Evolutionary conservation across 768 basidiomycete genomes (phyloP).

Genomic region (Tricholomella constricta): DNA sequence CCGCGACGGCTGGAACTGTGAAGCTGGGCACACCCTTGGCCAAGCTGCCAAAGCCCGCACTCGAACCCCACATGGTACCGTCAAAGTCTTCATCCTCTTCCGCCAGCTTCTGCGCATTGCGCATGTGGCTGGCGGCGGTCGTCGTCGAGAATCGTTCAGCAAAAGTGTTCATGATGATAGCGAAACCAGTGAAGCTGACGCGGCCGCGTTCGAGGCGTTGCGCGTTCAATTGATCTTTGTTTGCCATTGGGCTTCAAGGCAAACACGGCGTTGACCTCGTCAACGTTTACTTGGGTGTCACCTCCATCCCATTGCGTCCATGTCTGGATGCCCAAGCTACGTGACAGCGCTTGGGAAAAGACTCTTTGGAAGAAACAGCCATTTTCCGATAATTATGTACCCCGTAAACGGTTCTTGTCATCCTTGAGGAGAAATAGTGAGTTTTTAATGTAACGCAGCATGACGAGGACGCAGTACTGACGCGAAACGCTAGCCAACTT

Average conservation of each 20-base stretch:
- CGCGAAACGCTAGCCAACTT: slow-evolving; percentile 63
- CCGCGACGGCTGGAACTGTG: slow-evolving; percentile 68
- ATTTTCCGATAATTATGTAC: slow-evolving; percentile 87
- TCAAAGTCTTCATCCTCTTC: slow-evolving; percentile 66
- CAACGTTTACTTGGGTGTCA: neutral
- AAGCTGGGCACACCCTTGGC: slow-evolving; percentile 74
- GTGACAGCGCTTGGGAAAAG: slow-evolving; percentile 54
- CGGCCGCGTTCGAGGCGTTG: slow-evolving; percentile 40
- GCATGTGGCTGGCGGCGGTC: slow-evolving; percentile 48
- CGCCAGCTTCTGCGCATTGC: slow-evolving; percentile 46
- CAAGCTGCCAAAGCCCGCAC: slow-evolving; percentile 79
- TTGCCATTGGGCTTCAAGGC: slow-evolving; percentile 22
- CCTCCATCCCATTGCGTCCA: slow-evolving; percentile 5
- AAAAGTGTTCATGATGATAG: slow-evolving; percentile 69
- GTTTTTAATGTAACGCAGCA: slow-evolving; percentile 27
- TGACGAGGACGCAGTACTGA: slow-evolving; percentile 11
- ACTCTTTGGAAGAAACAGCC: slow-evolving; percentile 78
- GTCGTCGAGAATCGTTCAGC: slow-evolving; percentile 66
- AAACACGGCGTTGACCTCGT: slow-evolving; percentile 8
- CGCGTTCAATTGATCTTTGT: slow-evolving; percentile 36
- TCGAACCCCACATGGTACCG: slow-evolving; percentile 80
- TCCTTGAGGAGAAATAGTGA: slow-evolving; percentile 79
- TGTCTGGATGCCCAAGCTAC: slow-evolving; percentile 19
- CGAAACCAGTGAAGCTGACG: slow-evolving; percentile 37
- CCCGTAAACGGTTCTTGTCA: slow-evolving; percentile 69